These are phyloP conservation scores for Obelidium mucronatum DNA, from an alignment of 192 early-diverging fungal species.

Conservation along the genomic window DNA sequence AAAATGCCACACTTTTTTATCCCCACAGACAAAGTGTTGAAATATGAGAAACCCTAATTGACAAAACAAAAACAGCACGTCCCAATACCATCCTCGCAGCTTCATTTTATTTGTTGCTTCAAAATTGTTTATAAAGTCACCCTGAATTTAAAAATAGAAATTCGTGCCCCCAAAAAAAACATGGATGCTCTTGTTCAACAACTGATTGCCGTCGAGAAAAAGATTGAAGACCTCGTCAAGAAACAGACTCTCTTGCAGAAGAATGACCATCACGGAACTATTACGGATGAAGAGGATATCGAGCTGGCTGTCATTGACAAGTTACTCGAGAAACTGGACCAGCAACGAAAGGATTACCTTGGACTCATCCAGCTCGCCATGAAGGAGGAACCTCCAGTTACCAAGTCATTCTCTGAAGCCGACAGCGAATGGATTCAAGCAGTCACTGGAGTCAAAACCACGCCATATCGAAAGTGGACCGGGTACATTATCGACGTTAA, in stretches of 20 bases:
- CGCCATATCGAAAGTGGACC: constrained; percentile 34
- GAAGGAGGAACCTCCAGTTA: not conserved
- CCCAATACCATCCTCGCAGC: too few species aligned
- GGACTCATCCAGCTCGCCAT: constrained; percentile 33
- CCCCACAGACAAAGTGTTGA: too few species aligned
- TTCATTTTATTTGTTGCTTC: too few species aligned
- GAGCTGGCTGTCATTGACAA: constrained; percentile 31
- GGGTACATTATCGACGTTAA: constrained; percentile 29
- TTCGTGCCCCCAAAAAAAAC: constrained; percentile 1
- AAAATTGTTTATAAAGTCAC: too few species aligned
- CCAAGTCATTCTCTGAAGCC: constrained; percentile 32
- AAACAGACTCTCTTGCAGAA: constrained; percentile 35
- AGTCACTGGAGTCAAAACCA: constrained; percentile 38
- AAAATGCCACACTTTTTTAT: too few species aligned
- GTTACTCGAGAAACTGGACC: constrained; percentile 32
- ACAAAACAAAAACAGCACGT: too few species aligned
- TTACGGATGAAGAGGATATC: constrained; percentile 33
- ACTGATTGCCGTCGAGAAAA: constrained; percentile 32
- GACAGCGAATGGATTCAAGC: constrained; percentile 37
- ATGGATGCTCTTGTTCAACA: constrained; percentile 32
- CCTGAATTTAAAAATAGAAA: too few species aligned
- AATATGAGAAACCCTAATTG: too few species aligned
- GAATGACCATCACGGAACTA: constrained; percentile 21
- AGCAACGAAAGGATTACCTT: not conserved
- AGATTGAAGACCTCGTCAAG: constrained; percentile 46